Percentiles rank a stretch among this genome's conserved stretches.
phyloP scores from a whole-genome alignment of 495 filamentous ascomycete species.

The Rhizodiscina lignyota region DNA sequence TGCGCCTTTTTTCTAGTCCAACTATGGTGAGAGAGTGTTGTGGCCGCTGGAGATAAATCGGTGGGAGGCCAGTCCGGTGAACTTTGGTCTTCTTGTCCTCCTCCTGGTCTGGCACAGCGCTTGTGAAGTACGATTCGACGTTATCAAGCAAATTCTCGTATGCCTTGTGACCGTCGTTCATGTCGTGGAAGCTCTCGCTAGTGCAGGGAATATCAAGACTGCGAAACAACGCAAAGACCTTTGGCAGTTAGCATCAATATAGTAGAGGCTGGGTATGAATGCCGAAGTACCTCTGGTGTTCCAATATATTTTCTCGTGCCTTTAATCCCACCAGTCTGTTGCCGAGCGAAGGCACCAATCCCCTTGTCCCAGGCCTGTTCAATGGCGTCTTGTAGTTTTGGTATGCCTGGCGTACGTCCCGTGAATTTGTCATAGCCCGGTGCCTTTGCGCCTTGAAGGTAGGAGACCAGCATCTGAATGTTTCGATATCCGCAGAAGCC shows the following conservation, averaged over 20 bases:
- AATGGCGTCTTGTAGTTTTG: conserved; percentile 76
- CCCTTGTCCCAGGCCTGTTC: conserved; percentile 82
- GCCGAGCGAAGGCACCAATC: conserved; percentile 53
- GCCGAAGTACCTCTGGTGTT: conserved; percentile 61
- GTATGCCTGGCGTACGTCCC: conserved; percentile 48
- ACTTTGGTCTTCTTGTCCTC: conserved; percentile 30
- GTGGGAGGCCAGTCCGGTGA: conserved; percentile 50
- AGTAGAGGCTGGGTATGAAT: no score
- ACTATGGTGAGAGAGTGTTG: conserved; percentile 90
- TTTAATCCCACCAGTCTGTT: conserved; percentile 74
- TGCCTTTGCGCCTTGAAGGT: conserved; percentile 41
- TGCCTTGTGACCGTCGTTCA: conserved; percentile 23
- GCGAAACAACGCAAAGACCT: conserved; percentile 71
- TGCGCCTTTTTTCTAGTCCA: conserved; percentile 53
- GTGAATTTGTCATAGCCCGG: conserved; percentile 43
- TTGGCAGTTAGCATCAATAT: neutral
- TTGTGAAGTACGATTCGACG: conserved; percentile 60
- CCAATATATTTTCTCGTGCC: conserved; percentile 93
- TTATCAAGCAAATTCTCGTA: conserved; percentile 42
- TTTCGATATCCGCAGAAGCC: conserved; percentile 98
- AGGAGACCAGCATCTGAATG: conserved; percentile 85
- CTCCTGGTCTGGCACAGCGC: conserved; percentile 19
- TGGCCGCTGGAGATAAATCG: conserved; percentile 81
- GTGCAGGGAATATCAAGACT: conserved; percentile 44
- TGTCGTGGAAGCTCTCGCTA: conserved; percentile 29